These are phyloP conservation scores for Phytopythium cucurbitacearum DNA, from an alignment of 352 stramenopile genomes.

Conservation along the genomic window DNA sequence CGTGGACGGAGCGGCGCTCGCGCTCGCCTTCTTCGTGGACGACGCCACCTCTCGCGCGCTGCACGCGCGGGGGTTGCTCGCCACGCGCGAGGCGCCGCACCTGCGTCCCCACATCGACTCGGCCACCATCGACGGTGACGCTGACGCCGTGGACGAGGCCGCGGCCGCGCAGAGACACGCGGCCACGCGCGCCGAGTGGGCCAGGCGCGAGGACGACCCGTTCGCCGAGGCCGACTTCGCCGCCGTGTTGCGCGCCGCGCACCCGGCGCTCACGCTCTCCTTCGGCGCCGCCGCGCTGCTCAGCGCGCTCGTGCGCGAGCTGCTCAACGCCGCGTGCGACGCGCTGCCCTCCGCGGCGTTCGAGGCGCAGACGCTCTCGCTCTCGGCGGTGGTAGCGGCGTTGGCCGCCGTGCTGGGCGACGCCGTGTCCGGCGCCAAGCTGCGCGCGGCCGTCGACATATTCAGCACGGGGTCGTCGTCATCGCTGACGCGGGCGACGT, in stretches of 20 bases:
- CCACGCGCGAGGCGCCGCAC: slow-evolving; percentile 42
- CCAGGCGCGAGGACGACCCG: slow-evolving; percentile 52
- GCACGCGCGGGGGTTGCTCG: slow-evolving; percentile 33
- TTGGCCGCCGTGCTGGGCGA: background rate
- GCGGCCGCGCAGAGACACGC: slow-evolving; percentile 32
- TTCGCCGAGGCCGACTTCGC: slow-evolving; percentile 59
- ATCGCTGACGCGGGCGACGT: too few species aligned
- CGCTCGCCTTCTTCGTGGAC: slow-evolving; percentile 52
- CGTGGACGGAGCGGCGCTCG: slow-evolving; percentile 26
- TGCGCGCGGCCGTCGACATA: slow-evolving; percentile 40
- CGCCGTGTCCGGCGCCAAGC: slow-evolving; percentile 48
- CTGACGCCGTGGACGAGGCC: slow-evolving; percentile 1
- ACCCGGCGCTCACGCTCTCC: slow-evolving; percentile 53
- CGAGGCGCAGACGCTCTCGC: background rate
- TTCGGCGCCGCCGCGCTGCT: slow-evolving; percentile 49
- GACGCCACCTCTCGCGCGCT: slow-evolving; percentile 38
- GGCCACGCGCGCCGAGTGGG: slow-evolving; percentile 46
- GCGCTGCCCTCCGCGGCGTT: background rate
- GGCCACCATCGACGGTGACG: background rate
- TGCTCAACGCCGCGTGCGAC: slow-evolving; percentile 43
- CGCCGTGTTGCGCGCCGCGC: slow-evolving; percentile 53
- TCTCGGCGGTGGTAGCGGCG: background rate
- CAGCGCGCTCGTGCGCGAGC: slow-evolving; percentile 42
- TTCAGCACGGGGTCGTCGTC: too few species aligned
- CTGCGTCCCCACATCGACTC: slow-evolving; percentile 6